Base-by-base conservation (phyloP, 768 basidiomycete genomes). In the Tulasnella sp. region DNA sequence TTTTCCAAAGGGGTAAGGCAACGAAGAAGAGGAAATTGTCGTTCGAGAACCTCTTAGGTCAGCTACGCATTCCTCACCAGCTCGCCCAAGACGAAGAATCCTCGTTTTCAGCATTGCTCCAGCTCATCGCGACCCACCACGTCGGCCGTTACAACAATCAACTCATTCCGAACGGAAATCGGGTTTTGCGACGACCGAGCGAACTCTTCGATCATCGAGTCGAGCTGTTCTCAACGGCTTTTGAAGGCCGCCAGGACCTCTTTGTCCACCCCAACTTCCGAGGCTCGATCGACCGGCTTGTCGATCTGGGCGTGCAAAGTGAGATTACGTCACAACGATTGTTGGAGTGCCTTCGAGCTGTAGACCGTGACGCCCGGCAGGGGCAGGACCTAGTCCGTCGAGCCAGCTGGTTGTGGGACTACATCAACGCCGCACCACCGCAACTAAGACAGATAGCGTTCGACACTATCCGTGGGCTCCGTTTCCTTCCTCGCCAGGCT, bases 191-290 rank as follows among this genome's bases (percentile, higher is more conserved):
- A 76, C 44, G 28, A 16, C 75, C 75, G 24, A 54, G 46, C 44
- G 48, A 76, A n/a, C 75, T 76, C 22, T 76, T 37, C 31, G 75
- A 76, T 16, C 75, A 76, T 54, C 75, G 75, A 18, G 75, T 76
- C 20, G 46, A 16, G 9, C 75, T 50, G 22, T 76, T 46, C 44
- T 37, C 54, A 24, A 50, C 46, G 75, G 75, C 75, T 3, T 76
- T 46, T 54, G 75, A 37, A 46, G 54, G 31, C 18, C 75, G 60
- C 24, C 44, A 20, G 11, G n/a, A 37, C 2, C 31, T 22, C 20
- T 76, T 76, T 28, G 46, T 76, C 44, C 75, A 76, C 31, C 75
- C 75, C 8, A 50, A 34, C 20, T 76, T 48, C 75, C 75, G 75
- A 28, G 37, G 46, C 75, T 31, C 34, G 64, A 69, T 18, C 28